Evolutionary conservation across 2,329 filamentous ascomycete genomes (phyloP).

Genomic region (Sporothrix pseudoabietina): DNA sequence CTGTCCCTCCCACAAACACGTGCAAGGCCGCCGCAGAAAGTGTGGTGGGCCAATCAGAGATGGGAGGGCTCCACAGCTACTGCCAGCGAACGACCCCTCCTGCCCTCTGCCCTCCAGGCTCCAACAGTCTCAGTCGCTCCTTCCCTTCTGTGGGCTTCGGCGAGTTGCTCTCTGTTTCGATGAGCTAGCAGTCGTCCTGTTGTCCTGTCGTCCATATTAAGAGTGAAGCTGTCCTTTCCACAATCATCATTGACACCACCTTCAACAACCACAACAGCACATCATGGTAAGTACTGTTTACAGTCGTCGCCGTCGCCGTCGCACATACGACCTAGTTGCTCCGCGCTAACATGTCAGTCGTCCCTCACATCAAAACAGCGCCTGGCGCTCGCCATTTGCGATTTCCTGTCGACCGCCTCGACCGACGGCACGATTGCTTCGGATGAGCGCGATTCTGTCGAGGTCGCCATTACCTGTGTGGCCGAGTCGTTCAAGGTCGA

Average conservation of each 20-base stretch:
- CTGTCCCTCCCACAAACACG: neutral
- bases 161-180: conserved; percentile 22
- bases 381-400: conserved; percentile 94
- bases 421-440: conserved; percentile 84
- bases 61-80: neutral
- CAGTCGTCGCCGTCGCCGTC: neutral
- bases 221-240: neutral
- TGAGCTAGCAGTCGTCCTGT: neutral
- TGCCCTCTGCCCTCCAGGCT: neutral
- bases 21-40: neutral
- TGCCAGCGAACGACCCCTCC: conserved; percentile 14
- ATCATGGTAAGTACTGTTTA: conserved; percentile 6
- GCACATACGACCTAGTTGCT: neutral
- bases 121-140: neutral
- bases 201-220: neutral
- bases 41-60: neutral
- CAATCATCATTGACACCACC: neutral
- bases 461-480: conserved; percentile 93
- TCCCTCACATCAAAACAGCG: conserved; percentile 68
- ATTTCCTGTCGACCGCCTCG: conserved; percentile 84
- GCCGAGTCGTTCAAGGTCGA: conserved; percentile 94
- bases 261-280: neutral
- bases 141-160: conserved; percentile 16
- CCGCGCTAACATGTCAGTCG: conserved; percentile 36
- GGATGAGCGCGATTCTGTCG: conserved; percentile 91